These are phyloP conservation scores for Linnemannia exigua DNA, from an alignment of 192 early-diverging fungal species.

Conservation along the genomic window DNA sequence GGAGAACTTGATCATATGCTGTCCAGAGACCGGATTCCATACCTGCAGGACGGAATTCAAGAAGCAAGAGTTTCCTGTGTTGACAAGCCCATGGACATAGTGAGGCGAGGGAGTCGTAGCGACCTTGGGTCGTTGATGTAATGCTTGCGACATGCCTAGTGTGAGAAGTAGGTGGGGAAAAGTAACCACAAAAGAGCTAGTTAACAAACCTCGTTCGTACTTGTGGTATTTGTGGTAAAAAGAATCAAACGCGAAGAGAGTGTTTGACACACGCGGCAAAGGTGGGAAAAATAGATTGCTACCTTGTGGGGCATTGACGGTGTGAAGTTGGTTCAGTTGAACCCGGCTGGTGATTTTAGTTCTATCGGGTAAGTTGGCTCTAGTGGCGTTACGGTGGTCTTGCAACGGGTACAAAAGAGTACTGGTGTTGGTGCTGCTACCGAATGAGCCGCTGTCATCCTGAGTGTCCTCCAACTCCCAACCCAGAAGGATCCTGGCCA, in stretches of 20 bases:
- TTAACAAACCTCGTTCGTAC: not conserved
- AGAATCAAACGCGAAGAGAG: too few species aligned
- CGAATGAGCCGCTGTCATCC: not conserved
- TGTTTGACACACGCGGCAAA: not conserved
- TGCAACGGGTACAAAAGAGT: not conserved
- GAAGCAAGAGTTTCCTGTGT: conserved; percentile 95
- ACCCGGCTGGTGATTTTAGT: conserved; percentile 53
- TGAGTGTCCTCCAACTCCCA: conserved; percentile 32
- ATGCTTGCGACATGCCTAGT: conserved; percentile 14
- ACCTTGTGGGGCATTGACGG: conserved; percentile 28
- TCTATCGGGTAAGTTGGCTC: conserved; percentile 14
- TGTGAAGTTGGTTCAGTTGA: conserved; percentile 32
- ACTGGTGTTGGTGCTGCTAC: not conserved
- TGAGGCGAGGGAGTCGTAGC: conserved; percentile 13
- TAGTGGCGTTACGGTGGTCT: conserved; percentile 34
- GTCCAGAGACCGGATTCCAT: conserved; percentile 8
- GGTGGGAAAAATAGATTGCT: not conserved
- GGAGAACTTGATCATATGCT: not conserved
- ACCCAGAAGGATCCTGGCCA: conserved; percentile 36
- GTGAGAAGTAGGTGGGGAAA: not conserved
- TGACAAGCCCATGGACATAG: conserved; percentile 81
- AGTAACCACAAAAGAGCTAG: not conserved
- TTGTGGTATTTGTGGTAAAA: not conserved
- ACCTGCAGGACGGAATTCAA: conserved; percentile 94
- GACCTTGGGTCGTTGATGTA: conserved; percentile 14